A percentile compares a stretch with the other conserved stretches of the same genome.
Evolutionary conservation across 2,329 filamentous ascomycete genomes (phyloP).

Genomic region (Cordyceps cicadae): DNA sequence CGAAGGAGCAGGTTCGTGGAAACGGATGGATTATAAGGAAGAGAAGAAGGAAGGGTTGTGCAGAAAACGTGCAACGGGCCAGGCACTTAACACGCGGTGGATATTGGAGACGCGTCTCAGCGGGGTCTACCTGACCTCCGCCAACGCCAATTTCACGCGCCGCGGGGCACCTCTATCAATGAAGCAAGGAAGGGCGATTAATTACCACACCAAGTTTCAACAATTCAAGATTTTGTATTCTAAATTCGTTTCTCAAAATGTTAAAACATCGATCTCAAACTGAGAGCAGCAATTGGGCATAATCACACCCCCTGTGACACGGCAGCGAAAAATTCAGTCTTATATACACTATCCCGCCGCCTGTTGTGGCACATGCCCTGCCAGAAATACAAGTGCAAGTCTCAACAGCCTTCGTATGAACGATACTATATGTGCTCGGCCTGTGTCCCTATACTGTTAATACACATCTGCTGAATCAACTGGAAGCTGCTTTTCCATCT

Average conservation of each 20-base stretch:
- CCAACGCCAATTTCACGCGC: slow-evolving; percentile 13
- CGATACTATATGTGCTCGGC: neutral
- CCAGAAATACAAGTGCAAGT: neutral
- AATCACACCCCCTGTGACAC: too few relatives aligned
- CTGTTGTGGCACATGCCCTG: too few relatives aligned
- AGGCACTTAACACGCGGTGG: slow-evolving; percentile 30
- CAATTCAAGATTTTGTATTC: neutral
- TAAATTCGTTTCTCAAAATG: neutral
- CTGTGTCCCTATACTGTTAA: neutral
- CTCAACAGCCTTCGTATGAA: neutral
- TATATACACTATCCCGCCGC: too few relatives aligned
- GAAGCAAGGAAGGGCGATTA: neutral
- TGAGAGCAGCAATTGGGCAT: too few relatives aligned
- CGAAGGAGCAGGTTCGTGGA: neutral
- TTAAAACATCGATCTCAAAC: too few relatives aligned
- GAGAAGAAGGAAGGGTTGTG: neutral
- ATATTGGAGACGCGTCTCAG: slow-evolving; percentile 24
- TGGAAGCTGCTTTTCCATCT: neutral
- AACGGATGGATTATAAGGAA: neutral
- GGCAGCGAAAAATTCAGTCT: neutral
- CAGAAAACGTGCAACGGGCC: slow-evolving; percentile 13
- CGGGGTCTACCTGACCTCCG: slow-evolving; percentile 10
- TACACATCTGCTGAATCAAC: neutral
- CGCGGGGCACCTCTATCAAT: slow-evolving; percentile 11
- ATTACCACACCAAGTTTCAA: neutral